A percentile compares a stretch with the other conserved stretches of the same genome.
Conservation (phyloP, 768 basidiomycete species). For the Asterophora lycoperdoides region DNA sequence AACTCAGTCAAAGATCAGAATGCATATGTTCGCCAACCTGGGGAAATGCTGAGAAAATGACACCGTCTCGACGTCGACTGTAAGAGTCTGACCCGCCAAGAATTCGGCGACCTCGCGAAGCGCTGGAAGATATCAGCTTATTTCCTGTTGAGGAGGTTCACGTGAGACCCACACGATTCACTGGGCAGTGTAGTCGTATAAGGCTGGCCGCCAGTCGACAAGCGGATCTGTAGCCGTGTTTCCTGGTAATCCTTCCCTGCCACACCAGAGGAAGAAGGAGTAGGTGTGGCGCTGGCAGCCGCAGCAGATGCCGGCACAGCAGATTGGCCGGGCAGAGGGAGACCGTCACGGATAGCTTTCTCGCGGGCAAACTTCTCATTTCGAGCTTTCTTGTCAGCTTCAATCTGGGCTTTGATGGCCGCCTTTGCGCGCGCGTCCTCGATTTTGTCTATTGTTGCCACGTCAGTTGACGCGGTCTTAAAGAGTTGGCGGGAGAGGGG, state of each 20-base stretch:
- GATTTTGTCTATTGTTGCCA: slow-evolving; percentile 65
- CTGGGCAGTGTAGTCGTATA: slow-evolving; percentile 78
- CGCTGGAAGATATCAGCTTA: slow-evolving; percentile 39
- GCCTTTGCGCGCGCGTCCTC: slow-evolving; percentile 84
- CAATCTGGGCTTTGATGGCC: slow-evolving; percentile 90
- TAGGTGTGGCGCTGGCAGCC: slow-evolving; percentile 25
- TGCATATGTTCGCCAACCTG: slow-evolving; percentile 41
- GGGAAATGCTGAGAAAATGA: slow-evolving; percentile 81
- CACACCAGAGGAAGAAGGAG: slow-evolving; percentile 36
- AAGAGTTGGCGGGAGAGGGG: background rate
- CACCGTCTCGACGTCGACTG: slow-evolving; percentile 74
- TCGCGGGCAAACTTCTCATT: slow-evolving; percentile 87
- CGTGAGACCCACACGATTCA: slow-evolving; percentile 57
- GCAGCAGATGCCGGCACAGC: slow-evolving; percentile 23
- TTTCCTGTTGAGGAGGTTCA: background rate
- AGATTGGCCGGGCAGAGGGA: slow-evolving; percentile 32
- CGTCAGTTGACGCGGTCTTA: background rate
- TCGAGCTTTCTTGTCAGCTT: slow-evolving; percentile 85
- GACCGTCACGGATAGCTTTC: slow-evolving; percentile 87
- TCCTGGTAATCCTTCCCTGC: slow-evolving; percentile 79
- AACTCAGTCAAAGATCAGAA: slow-evolving; percentile 12
- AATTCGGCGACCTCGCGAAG: slow-evolving; percentile 85
- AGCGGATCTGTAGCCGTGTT: slow-evolving; percentile 85
- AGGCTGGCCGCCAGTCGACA: slow-evolving; percentile 77
- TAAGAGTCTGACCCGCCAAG: slow-evolving; percentile 68